Conservation (phyloP, 75 land plant genomes). For the Picea glauca region DNA sequence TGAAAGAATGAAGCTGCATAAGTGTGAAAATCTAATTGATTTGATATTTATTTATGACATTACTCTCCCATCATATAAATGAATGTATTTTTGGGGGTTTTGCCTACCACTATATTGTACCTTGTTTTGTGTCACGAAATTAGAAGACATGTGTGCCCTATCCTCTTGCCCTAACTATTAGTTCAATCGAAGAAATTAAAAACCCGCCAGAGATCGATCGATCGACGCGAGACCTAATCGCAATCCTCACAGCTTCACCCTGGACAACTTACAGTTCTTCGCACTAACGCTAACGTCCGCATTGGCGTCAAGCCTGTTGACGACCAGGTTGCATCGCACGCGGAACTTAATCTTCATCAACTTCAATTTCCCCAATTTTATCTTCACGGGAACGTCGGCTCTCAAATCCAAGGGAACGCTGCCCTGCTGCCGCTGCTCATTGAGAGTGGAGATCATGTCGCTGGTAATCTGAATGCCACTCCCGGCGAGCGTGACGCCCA, state of each 20-base stretch:
- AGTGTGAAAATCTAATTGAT: too few species aligned
- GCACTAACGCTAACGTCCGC: constrained; percentile 27
- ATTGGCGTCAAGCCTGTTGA: constrained; percentile 35
- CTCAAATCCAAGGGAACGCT: constrained; percentile 34
- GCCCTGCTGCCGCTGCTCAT: constrained; percentile 46
- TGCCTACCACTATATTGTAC: too few species aligned
- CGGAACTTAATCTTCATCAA: constrained; percentile 25
- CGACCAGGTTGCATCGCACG: constrained; percentile 35
- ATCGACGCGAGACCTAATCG: neutral
- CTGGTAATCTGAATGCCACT: constrained; percentile 26
- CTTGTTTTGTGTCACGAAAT: too few species aligned
- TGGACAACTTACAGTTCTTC: constrained; percentile 33
- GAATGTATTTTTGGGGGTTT: too few species aligned
- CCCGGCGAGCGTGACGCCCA: constrained; percentile 13
- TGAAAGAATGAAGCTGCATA: too few species aligned
- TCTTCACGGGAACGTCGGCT: constrained; percentile 38
- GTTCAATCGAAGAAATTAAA: too few species aligned
- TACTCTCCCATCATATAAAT: too few species aligned
- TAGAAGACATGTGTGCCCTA: too few species aligned
- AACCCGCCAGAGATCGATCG: too few species aligned
- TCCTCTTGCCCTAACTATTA: too few species aligned
- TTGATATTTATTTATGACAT: too few species aligned
- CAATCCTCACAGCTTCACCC: neutral
- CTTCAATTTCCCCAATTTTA: constrained; percentile 49
- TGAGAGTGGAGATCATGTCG: constrained; percentile 22